A percentile compares a stretch with the other conserved stretches of the same genome.
These are phyloP conservation scores for Asterella californica DNA, from an alignment of 225 moss, liverwort and hornwort genomes.

Conservation along the genomic window DNA sequence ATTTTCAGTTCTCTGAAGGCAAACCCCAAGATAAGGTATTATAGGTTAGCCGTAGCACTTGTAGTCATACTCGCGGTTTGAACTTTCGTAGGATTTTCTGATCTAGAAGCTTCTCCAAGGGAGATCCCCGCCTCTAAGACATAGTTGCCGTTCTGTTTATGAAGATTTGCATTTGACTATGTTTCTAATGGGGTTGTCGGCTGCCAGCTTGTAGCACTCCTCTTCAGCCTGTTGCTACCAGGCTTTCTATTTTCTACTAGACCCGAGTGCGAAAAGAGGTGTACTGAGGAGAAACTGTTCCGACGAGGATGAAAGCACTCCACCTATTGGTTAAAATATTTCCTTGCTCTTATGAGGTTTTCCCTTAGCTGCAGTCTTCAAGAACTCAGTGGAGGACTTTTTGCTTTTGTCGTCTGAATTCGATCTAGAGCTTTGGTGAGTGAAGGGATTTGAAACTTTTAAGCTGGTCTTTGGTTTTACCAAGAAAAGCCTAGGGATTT, in stretches of 20 bases:
- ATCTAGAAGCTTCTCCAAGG: neutral
- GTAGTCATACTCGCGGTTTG: no score
- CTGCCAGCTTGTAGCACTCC: neutral
- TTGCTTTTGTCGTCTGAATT: neutral
- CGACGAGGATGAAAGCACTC: neutral
- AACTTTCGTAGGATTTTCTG: neutral
- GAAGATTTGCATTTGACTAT: neutral
- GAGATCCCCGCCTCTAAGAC: neutral
- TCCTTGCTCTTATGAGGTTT: neutral
- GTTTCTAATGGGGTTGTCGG: neutral
- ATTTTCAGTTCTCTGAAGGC: no score
- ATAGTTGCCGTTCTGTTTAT: neutral
- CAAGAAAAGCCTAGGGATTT: neutral
- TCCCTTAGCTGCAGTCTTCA: neutral
- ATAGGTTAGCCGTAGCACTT: no score
- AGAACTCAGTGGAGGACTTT: neutral
- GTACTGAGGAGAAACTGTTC: neutral
- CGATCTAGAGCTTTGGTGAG: neutral
- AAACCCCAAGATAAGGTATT: no score
- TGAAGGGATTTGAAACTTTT: neutral
- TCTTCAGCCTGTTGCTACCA: neutral
- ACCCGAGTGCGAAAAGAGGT: neutral
- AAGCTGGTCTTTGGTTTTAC: neutral
- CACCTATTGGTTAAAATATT: neutral
- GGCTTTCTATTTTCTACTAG: neutral